Percentiles rank a stretch among this genome's conserved stretches.
Conservation (phyloP, 2,329 filamentous ascomycete genomes). For the Aspergillus versicolor region DNA sequence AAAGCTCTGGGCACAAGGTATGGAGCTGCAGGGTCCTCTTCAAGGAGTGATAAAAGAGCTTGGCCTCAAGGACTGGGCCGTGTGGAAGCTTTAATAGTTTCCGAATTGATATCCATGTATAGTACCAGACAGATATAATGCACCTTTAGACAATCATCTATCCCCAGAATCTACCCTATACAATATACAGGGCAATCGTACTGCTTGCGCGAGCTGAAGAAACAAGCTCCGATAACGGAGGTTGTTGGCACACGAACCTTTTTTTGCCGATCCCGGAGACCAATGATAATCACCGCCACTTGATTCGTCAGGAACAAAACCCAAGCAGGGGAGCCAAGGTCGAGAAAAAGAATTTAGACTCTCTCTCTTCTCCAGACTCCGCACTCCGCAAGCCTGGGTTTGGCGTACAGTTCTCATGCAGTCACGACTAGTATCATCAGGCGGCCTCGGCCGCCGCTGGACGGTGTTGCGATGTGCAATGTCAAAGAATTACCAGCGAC, state of each 20-base stretch:
- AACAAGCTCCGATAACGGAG: slow-evolving; percentile 18
- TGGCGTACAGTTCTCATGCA: slow-evolving; percentile 8
- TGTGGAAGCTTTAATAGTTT: slow-evolving; percentile 55
- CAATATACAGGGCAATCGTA: not conserved
- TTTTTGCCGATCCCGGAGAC: slow-evolving; percentile 4
- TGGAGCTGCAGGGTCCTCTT: slow-evolving; percentile 72
- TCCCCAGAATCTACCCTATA: not conserved
- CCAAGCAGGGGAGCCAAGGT: not conserved
- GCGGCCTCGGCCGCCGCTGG: slow-evolving; percentile 23
- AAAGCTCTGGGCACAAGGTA: slow-evolving; percentile 71
- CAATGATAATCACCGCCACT: slow-evolving; percentile 15
- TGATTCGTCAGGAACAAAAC: slow-evolving; percentile 17
- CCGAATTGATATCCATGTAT: not conserved
- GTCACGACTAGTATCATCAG: slow-evolving; percentile 20
- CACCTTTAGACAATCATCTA: not conserved
- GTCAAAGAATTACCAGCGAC: slow-evolving; percentile 25
- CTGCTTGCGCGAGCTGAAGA: not conserved
- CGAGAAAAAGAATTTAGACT: not conserved
- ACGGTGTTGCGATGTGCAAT: slow-evolving; percentile 23
- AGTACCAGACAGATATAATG: not conserved
- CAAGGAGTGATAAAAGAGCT: slow-evolving; percentile 66
- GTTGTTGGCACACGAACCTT: not conserved
- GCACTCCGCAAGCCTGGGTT: not conserved
- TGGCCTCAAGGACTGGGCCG: slow-evolving; percentile 56
- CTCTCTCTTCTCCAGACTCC: slow-evolving; percentile 7